Percentiles rank a stretch among this genome's conserved stretches.
Conservation (phyloP, 2,329 filamentous ascomycete genomes). For the Monilinia laxa region DNA sequence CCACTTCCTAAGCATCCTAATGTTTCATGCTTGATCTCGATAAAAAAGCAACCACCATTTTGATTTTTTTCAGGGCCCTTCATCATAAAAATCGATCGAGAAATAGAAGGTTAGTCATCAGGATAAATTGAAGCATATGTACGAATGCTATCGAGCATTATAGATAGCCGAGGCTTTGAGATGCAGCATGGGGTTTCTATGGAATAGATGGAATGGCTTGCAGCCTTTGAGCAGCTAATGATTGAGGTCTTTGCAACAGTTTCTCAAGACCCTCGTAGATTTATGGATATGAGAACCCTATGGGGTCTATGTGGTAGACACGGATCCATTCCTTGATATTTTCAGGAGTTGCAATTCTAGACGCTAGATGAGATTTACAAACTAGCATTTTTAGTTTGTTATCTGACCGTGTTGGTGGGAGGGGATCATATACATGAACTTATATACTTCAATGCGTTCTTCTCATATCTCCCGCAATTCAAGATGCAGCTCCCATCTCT, state of each 20-base stretch:
- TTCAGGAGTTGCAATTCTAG: neutral
- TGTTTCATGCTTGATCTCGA: too few species aligned
- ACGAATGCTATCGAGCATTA: neutral
- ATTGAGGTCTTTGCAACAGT: neutral
- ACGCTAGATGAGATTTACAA: neutral
- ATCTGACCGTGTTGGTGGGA: neutral
- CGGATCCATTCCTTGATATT: neutral
- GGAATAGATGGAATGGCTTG: neutral
- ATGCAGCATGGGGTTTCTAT: neutral
- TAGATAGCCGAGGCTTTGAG: too few species aligned
- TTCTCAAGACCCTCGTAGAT: neutral
- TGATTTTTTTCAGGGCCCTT: too few species aligned
- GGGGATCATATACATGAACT: neutral
- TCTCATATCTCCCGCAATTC: neutral
- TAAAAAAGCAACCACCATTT: too few species aligned
- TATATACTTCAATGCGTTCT: neutral
- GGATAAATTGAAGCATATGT: neutral
- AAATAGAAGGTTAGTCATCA: neutral
- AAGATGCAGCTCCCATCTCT: slow-evolving; percentile 21
- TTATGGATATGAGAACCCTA: neutral
- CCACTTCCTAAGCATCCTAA: too few species aligned
- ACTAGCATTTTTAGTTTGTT: neutral
- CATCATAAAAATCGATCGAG: too few species aligned
- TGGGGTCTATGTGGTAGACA: neutral
- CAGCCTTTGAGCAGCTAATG: neutral